phyloP scores from a whole-genome alignment of 1,284 basidiomycete species.

The Takashimella koratensis region DNA sequence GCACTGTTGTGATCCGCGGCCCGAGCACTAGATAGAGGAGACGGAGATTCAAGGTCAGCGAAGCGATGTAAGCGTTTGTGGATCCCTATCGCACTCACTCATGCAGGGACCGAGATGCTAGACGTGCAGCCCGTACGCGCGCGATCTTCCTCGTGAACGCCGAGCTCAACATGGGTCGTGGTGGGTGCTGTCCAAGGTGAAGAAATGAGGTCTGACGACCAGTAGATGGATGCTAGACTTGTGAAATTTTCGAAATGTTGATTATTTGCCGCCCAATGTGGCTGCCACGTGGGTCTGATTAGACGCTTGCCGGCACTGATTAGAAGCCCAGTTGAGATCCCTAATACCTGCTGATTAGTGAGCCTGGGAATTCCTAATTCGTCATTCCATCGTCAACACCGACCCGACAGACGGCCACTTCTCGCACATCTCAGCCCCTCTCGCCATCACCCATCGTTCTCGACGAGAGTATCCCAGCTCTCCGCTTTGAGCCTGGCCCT shows the following conservation, averaged over 20 bases:
- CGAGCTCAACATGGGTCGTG: neutral
- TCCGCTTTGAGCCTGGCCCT: neutral
- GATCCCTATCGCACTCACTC: neutral
- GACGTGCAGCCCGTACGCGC: neutral
- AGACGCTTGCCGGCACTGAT: neutral
- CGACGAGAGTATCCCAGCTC: neutral
- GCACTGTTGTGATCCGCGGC: neutral
- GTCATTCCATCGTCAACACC: neutral
- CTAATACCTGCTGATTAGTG: neutral
- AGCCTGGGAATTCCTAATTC: neutral
- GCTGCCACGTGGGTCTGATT: too few species aligned
- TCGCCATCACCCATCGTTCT: neutral
- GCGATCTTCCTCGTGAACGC: neutral
- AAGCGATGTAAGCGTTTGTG: too few species aligned
- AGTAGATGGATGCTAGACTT: neutral
- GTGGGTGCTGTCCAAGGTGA: neutral
- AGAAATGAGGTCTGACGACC: neutral
- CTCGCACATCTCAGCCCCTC: too few species aligned
- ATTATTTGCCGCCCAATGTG: neutral
- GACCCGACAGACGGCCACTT: too few species aligned
- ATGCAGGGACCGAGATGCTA: neutral
- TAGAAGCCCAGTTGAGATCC: neutral
- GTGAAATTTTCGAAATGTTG: neutral
- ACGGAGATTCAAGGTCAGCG: neutral
- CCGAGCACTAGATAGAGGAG: neutral